Conservation (phyloP, 345 rosid genomes). For the Melaleuca alternifolia region DNA sequence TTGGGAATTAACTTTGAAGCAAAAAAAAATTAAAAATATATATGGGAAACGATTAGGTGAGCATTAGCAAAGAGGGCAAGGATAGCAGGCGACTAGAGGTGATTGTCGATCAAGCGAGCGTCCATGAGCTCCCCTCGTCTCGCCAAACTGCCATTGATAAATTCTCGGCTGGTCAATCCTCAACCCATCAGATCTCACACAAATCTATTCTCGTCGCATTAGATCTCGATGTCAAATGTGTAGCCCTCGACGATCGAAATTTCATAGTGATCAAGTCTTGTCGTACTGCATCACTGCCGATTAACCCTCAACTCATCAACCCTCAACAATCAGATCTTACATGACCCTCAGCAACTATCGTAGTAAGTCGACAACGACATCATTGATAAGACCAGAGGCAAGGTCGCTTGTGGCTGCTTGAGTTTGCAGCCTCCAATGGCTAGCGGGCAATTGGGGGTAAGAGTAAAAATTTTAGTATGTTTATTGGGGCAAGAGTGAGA, state of each 20-base stretch:
- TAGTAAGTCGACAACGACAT: fast-evolving
- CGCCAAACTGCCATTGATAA: neutral
- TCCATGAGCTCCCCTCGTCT: neutral
- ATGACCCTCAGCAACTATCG: neutral
- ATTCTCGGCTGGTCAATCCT: neutral
- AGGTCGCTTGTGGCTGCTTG: fast-evolving
- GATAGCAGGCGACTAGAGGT: neutral
- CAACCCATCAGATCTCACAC: neutral
- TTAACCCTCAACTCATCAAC: neutral
- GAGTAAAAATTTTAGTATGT: neutral
- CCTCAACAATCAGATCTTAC: fast-evolving
- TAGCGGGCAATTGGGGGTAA: neutral
- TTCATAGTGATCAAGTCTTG: neutral
- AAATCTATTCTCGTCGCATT: fast-evolving
- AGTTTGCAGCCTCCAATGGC: neutral
- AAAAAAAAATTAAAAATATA: neutral
- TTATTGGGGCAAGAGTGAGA: fast-evolving
- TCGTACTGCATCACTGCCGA: fast-evolving
- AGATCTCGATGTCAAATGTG: neutral
- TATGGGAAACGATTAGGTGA: neutral
- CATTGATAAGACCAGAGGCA: neutral
- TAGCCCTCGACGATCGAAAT: neutral
- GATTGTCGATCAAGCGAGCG: neutral
- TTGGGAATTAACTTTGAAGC: neutral
- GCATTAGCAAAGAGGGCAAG: neutral